Evolutionary conservation across 768 basidiomycete species (phyloP).

Genomic region (Strobilomyces echinocephalus): DNA sequence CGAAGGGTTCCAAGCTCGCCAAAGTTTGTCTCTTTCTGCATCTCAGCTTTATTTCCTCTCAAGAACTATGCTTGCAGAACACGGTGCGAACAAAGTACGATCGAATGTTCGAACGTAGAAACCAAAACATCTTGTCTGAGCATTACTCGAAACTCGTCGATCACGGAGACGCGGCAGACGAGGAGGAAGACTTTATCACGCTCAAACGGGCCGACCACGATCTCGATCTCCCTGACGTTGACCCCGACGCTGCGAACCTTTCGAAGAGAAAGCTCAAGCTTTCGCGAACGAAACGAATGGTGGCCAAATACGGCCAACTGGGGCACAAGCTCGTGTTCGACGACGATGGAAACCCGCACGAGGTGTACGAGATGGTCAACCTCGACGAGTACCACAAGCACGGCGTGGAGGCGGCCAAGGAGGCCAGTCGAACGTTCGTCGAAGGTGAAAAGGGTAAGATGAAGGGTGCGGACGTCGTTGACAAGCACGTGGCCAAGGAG

Average conservation of each 20-base stretch:
- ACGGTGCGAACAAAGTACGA: slow-evolving; percentile 89
- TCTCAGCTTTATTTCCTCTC: not conserved
- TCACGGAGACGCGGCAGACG: slow-evolving; percentile 45
- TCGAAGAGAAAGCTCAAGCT: slow-evolving; percentile 86
- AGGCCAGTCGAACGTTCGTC: slow-evolving; percentile 65
- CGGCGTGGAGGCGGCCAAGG: slow-evolving; percentile 58
- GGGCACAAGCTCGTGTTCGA: slow-evolving; percentile 84
- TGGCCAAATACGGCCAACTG: slow-evolving; percentile 54
- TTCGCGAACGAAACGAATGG: slow-evolving; percentile 66
- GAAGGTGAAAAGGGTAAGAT: slow-evolving; percentile 71
- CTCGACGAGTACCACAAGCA: slow-evolving; percentile 69
- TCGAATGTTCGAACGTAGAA: slow-evolving; percentile 95
- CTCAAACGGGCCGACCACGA: slow-evolving; percentile 90
- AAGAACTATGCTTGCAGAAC: slow-evolving; percentile 21
- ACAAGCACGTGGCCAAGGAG: slow-evolving; percentile 80
- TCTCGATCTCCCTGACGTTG: slow-evolving; percentile 43
- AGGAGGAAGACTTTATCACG: slow-evolving; percentile 83
- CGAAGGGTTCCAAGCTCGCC: slow-evolving; percentile 24
- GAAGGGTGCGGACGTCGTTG: slow-evolving; percentile 61
- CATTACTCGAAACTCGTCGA: slow-evolving; percentile 89
- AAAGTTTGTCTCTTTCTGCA: slow-evolving; percentile 36
- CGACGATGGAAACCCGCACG: slow-evolving; percentile 76
- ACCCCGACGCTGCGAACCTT: slow-evolving; percentile 44
- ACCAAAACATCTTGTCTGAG: slow-evolving; percentile 85
- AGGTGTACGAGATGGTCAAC: slow-evolving; percentile 78